A percentile compares a stretch with the other conserved stretches of the same genome.
Evolutionary conservation across 495 filamentous ascomycete genomes (phyloP).

Genomic region (Neurospora hispaniola): DNA sequence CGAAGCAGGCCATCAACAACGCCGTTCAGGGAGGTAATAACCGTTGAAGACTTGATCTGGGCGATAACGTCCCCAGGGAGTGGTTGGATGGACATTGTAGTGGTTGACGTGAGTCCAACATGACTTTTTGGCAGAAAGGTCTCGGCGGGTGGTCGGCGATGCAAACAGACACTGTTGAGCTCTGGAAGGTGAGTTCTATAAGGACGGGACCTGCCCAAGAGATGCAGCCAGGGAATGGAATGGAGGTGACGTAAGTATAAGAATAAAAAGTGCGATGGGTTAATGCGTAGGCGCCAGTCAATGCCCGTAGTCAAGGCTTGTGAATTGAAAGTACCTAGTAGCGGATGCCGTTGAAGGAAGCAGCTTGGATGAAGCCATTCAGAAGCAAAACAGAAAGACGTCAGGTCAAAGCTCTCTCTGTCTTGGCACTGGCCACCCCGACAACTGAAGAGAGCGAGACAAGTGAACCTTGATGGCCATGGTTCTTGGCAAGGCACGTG

Average conservation of each 20-base stretch:
- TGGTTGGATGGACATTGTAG: slow-evolving; percentile 52
- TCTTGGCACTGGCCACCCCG: neutral
- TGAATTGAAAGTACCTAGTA: neutral
- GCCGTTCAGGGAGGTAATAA: slow-evolving; percentile 62
- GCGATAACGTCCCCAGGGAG: slow-evolving; percentile 65
- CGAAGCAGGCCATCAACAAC: slow-evolving; percentile 68
- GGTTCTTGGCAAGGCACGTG: neutral
- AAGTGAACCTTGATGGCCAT: neutral
- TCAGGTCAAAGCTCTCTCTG: neutral
- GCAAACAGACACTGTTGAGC: neutral
- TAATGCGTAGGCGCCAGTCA: neutral
- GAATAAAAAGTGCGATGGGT: neutral
- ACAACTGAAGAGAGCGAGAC: neutral
- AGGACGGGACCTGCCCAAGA: neutral
- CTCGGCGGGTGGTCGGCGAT: neutral
- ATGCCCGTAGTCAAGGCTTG: neutral
- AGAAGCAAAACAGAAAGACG: neutral
- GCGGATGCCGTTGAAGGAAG: neutral
- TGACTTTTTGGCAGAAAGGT: slow-evolving; percentile 1
- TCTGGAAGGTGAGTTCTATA: neutral
- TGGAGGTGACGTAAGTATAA: neutral
- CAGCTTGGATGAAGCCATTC: neutral
- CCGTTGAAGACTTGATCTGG: slow-evolving; percentile 80
- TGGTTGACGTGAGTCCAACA: slow-evolving; percentile 2
- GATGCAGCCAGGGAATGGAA: neutral